Evolutionary conservation across 495 filamentous ascomycete genomes (phyloP).

Genomic region (Darksidea phi): DNA sequence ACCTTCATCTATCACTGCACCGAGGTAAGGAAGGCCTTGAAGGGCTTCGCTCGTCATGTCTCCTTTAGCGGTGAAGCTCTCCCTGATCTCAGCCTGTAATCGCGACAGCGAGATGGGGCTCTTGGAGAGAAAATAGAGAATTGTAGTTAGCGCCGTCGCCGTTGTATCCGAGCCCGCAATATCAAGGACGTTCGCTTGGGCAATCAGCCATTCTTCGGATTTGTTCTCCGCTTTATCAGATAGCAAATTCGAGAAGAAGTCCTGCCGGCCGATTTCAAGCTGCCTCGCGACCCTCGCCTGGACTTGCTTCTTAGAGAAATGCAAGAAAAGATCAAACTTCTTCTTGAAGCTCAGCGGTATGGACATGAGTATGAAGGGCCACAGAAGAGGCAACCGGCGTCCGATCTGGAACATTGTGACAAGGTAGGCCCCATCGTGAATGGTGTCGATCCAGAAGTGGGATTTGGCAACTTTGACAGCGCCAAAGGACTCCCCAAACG

Average conservation of each 20-base stretch:
- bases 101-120: constrained; percentile 4
- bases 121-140: constrained; percentile 8
- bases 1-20: constrained; percentile 9
- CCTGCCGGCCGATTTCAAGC: background rate
- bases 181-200: background rate
- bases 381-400: no score
- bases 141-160: constrained; percentile 3
- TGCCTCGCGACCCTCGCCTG: background rate
- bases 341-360: no score
- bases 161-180: constrained; percentile 19
- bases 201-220: background rate
- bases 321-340: no score
- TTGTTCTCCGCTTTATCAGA: background rate
- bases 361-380: no score
- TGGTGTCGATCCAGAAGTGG: background rate
- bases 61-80: constrained; percentile 4
- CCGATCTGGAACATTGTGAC: background rate
- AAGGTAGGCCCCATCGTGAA: background rate
- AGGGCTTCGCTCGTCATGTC: constrained; percentile 4
- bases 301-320: no score
- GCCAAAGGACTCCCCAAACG: constrained; percentile 30
- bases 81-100: constrained; percentile 12
- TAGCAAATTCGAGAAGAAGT: constrained; percentile 2
- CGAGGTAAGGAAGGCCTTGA: constrained; percentile 5
- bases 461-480: constrained; percentile 11